A percentile compares a stretch with the other conserved stretches of the same genome.
Evolutionary conservation across 768 basidiomycete genomes (phyloP).

Genomic region (button mushroom (Agaricus bisporus)): DNA sequence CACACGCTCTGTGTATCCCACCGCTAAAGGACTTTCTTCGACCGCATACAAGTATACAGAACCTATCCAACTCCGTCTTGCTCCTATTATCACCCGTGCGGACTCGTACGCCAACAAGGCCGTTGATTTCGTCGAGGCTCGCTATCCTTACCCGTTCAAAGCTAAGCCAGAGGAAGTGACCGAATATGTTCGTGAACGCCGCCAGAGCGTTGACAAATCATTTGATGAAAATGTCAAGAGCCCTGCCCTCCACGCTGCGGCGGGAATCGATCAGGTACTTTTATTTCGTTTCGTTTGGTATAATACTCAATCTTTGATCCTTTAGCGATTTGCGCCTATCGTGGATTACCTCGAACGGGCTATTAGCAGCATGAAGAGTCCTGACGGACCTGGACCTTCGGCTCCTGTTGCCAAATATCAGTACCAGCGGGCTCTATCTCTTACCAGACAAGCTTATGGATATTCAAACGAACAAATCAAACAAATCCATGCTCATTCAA

Average conservation of each 20-base stretch:
- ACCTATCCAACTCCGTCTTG: conserved; percentile 59
- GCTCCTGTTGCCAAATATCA: conserved; percentile 61
- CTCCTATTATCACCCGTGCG: conserved; percentile 57
- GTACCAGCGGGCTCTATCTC: conserved; percentile 66
- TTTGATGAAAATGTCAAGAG: conserved; percentile 56
- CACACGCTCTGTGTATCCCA: conserved; percentile 59
- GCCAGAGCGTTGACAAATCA: conserved; percentile 46
- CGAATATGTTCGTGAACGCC: conserved; percentile 49
- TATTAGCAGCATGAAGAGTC: conserved; percentile 40
- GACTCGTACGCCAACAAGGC: conserved; percentile 70
- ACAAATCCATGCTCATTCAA: conserved; percentile 60
- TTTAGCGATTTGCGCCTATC: conserved; percentile 64
- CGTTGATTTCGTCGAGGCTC: conserved; percentile 64
- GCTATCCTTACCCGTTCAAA: conserved; percentile 73
- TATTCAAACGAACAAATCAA: conserved; percentile 71
- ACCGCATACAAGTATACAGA: conserved; percentile 57
- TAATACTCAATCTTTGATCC: conserved; percentile 9
- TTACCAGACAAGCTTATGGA: conserved; percentile 57
- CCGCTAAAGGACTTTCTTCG: conserved; percentile 54
- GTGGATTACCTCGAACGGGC: conserved; percentile 66
- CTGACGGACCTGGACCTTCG: conserved; percentile 37
- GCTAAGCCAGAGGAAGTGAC: conserved; percentile 68
- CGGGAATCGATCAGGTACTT: conserved; percentile 66
- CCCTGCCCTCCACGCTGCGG: conserved; percentile 56
- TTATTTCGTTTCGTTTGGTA: conserved; percentile 10